Percentiles rank a stretch among this genome's conserved stretches.
Evolutionary conservation across 352 stramenopile species (phyloP).

Genomic region (Peronosclerospora sorghi): DNA sequence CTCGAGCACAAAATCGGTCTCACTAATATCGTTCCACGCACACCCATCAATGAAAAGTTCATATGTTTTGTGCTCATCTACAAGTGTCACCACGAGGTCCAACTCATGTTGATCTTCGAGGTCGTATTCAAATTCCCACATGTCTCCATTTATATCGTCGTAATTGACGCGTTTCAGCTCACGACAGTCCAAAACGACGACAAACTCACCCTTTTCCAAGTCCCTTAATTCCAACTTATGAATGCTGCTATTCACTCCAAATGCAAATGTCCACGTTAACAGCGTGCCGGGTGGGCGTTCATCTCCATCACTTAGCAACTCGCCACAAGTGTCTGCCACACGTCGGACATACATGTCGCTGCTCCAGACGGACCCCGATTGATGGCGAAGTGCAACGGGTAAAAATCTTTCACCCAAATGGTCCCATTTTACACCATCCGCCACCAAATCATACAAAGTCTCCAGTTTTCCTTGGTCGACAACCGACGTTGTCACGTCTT

Average conservation of each 20-base stretch:
- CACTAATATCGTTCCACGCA: slow-evolving; percentile 52
- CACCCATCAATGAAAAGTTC: slow-evolving; percentile 71
- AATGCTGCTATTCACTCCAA: slow-evolving; percentile 57
- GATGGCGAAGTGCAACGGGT: slow-evolving; percentile 17
- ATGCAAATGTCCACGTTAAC: slow-evolving; percentile 74
- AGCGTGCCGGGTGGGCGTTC: slow-evolving; percentile 31
- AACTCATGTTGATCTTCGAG: slow-evolving; percentile 62
- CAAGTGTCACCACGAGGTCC: slow-evolving; percentile 48
- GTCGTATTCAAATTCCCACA: slow-evolving; percentile 68
- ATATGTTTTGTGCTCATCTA: slow-evolving; percentile 55
- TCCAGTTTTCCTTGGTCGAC: slow-evolving; percentile 59
- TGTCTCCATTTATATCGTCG: slow-evolving; percentile 52
- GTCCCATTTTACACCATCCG: slow-evolving; percentile 58
- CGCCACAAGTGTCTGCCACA: slow-evolving; percentile 37
- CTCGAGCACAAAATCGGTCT: slow-evolving; percentile 79
- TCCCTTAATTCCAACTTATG: slow-evolving; percentile 73
- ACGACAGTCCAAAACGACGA: slow-evolving; percentile 64
- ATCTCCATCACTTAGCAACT: slow-evolving; percentile 32
- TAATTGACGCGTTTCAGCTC: slow-evolving; percentile 44
- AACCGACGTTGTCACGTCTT: slow-evolving; percentile 60
- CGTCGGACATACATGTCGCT: slow-evolving; percentile 69
- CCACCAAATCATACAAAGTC: slow-evolving; percentile 58
- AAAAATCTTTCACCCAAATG: slow-evolving; percentile 45
- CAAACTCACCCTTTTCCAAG: slow-evolving; percentile 60
- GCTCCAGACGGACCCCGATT: slow-evolving; percentile 51